A percentile compares a stretch with the other conserved stretches of the same genome.
phyloP scores from a whole-genome alignment of 257 asterid genomes.

The Thymus mandschuricus region DNA sequence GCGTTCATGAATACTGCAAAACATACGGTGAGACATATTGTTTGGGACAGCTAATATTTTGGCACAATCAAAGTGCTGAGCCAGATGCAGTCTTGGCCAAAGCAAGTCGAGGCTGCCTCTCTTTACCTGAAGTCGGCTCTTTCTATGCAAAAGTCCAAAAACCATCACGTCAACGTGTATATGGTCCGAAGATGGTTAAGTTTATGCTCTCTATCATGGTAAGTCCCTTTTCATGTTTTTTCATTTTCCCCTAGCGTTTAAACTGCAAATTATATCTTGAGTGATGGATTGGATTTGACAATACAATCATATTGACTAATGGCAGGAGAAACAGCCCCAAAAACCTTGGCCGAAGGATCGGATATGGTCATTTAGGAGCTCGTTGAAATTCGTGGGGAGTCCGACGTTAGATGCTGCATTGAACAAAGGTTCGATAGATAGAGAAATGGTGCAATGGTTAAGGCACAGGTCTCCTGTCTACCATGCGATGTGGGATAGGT shows the following conservation, averaged over 20 bases:
- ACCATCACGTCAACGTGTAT: slow-evolving; percentile 93
- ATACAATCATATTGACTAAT: neutral
- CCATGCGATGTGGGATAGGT: slow-evolving; percentile 93
- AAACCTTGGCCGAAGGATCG: slow-evolving; percentile 92
- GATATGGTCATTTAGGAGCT: slow-evolving; percentile 84
- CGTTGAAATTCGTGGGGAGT: slow-evolving; percentile 68
- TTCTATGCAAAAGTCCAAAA: slow-evolving; percentile 90
- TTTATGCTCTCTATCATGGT: slow-evolving; percentile 92
- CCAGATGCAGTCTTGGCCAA: slow-evolving; percentile 75
- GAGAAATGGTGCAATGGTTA: slow-evolving; percentile 89
- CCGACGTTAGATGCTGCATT: slow-evolving; percentile 86
- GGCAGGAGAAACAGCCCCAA: slow-evolving; percentile 90
- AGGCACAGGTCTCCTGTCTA: slow-evolving; percentile 75
- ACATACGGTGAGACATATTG: slow-evolving; percentile 88
- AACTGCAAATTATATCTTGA: neutral
- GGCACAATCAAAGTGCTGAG: slow-evolving; percentile 87
- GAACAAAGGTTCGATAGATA: slow-evolving; percentile 57
- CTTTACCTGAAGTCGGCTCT: slow-evolving; percentile 91
- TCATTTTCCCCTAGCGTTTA: neutral
- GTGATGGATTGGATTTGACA: neutral
- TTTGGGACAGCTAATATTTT: slow-evolving; percentile 88
- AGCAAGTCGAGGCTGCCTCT: slow-evolving; percentile 94
- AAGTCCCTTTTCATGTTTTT: slow-evolving; percentile 24
- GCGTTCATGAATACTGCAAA: slow-evolving; percentile 85
- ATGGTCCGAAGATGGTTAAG: slow-evolving; percentile 90